These are phyloP conservation scores for Eimeria maxima DNA, from an alignment of 169 alveolate genomes.

Conservation along the genomic window DNA sequence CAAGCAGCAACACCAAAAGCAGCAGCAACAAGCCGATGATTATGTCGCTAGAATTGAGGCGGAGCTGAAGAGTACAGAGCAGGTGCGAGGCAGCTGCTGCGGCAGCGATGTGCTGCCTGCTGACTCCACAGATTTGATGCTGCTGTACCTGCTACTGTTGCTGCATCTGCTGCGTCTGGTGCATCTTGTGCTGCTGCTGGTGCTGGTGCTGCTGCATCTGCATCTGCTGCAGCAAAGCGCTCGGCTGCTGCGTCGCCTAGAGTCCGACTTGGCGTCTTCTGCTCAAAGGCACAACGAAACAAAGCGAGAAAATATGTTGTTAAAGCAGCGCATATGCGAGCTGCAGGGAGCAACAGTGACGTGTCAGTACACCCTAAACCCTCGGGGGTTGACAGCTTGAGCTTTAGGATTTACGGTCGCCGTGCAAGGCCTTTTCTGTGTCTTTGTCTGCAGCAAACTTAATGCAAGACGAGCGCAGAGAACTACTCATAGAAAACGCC, in stretches of 20 bases:
- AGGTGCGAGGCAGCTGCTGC: constrained; percentile 9
- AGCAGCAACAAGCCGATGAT: constrained; percentile 11
- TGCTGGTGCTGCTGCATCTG: not conserved
- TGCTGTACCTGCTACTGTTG: no score
- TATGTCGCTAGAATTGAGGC: constrained; percentile 31
- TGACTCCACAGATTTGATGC: no score
- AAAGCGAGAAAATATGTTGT: constrained; percentile 5
- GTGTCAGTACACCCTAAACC: not conserved
- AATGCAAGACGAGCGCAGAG: constrained; percentile 65
- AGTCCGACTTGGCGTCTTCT: constrained; percentile 45
- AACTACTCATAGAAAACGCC: constrained; percentile 36
- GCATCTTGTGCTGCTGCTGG: not conserved
- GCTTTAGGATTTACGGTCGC: constrained; percentile 24
- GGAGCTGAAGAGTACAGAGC: constrained; percentile 52
- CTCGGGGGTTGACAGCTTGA: not conserved
- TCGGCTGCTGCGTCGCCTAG: constrained; percentile 46
- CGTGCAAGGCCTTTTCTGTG: not conserved
- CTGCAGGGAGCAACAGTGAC: constrained; percentile 33
- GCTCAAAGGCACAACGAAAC: constrained; percentile 45
- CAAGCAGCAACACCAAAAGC: not conserved
- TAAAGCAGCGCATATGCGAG: constrained; percentile 37
- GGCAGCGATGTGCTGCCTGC: no score
- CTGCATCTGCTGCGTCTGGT: not conserved
- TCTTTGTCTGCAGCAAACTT: not conserved
- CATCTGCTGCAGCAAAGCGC: constrained; percentile 71